Evolutionary conservation across 768 basidiomycete species (phyloP).

Genomic region (Hypholoma fasciculare): DNA sequence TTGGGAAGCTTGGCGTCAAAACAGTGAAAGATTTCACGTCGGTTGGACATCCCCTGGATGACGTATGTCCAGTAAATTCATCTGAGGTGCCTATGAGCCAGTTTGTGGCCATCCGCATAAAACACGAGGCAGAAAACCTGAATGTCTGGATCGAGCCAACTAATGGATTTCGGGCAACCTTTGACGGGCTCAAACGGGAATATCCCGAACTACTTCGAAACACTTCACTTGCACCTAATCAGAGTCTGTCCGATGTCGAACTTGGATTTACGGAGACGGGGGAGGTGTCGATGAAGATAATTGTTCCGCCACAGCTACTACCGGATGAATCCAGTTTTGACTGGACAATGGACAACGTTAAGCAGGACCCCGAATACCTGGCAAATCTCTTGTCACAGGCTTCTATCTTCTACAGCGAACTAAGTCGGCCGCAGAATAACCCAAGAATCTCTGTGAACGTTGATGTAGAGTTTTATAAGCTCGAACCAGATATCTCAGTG

Average conservation of each 20-base stretch:
- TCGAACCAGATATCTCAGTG: background rate
- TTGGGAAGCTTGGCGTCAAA: background rate
- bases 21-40: background rate
- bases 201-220: background rate
- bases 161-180: background rate
- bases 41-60: too few relatives aligned
- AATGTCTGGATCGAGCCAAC: background rate
- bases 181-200: background rate
- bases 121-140: background rate
- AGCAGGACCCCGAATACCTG: background rate
- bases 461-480: background rate
- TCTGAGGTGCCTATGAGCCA: too few relatives aligned
- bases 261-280: background rate
- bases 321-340: background rate
- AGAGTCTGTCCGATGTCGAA: background rate
- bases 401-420: background rate
- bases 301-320: background rate
- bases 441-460: background rate
- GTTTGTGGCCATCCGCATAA: too few relatives aligned
- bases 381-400: background rate
- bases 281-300: background rate
- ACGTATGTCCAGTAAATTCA: too few relatives aligned
- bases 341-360: background rate
- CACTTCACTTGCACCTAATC: background rate
- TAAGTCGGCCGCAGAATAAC: background rate